Evolutionary conservation across 148 eudicot genomes (phyloP).

Genomic region (Amaranthus cruentus): DNA sequence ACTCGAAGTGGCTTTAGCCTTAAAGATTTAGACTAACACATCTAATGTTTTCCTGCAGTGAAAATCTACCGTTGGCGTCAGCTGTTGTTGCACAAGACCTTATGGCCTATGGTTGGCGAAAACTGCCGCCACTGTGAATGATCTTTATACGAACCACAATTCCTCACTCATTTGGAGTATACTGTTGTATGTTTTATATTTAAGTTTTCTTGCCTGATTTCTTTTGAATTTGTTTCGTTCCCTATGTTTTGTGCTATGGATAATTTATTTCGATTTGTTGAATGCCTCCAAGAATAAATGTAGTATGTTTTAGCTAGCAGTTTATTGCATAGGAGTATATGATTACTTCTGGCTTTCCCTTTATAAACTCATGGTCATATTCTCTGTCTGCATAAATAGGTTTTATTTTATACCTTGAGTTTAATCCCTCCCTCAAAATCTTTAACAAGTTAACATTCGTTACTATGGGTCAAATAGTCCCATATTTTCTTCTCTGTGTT

Average conservation of each 20-base stretch:
- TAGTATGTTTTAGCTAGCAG: background rate
- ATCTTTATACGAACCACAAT: slow-evolving; percentile 2
- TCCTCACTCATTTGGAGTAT: background rate
- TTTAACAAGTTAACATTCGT: too few relatives aligned
- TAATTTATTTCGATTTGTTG: background rate
- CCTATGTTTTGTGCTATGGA: background rate
- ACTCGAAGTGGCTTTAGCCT: background rate
- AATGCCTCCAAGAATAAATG: background rate
- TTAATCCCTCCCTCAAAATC: too few relatives aligned
- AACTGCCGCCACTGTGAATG: background rate
- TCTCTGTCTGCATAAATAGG: too few relatives aligned
- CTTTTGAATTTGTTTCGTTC: background rate
- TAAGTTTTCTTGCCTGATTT: background rate
- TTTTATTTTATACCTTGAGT: too few relatives aligned
- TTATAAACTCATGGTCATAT: too few relatives aligned
- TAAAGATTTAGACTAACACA: background rate
- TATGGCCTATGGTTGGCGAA: background rate
- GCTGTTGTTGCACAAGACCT: slow-evolving; percentile 9
- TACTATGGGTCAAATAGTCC: too few relatives aligned
- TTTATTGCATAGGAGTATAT: background rate
- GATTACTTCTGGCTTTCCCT: background rate
- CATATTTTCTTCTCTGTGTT: too few relatives aligned
- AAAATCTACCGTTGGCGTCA: background rate
- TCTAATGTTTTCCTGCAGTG: slow-evolving; percentile 19
- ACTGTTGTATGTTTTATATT: slow-evolving; percentile 24